These are phyloP conservation scores for Ophiostoma ulmi DNA, from an alignment of 2,329 filamentous ascomycete genomes.

Conservation along the genomic window DNA sequence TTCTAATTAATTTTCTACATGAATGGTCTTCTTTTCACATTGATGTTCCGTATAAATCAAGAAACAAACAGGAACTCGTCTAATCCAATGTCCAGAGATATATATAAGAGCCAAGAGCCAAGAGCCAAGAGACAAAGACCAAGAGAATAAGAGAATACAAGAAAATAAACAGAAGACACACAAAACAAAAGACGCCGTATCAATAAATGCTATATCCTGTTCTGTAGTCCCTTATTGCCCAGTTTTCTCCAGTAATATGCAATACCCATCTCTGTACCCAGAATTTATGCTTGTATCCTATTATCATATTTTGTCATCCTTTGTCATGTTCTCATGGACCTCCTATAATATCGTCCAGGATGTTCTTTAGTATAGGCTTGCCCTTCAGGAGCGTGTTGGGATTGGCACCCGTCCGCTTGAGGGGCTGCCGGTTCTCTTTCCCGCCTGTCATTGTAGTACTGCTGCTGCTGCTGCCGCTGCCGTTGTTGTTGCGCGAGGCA, in stretches of 20 bases:
- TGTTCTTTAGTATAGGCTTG: slow-evolving; percentile 66
- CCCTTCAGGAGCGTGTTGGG: slow-evolving; percentile 59
- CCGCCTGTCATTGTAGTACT: slow-evolving; percentile 12
- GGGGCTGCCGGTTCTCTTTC: slow-evolving; percentile 43
- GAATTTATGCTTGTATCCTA: not conserved
- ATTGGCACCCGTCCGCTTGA: slow-evolving; percentile 54
- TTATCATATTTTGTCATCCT: not conserved
- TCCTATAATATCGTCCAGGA: slow-evolving; percentile 64
- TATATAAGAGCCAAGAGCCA: not conserved
- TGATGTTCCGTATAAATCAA: too few species aligned
- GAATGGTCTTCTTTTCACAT: not conserved
- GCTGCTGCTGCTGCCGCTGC: not conserved
- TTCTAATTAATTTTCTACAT: not conserved
- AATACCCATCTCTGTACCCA: not conserved
- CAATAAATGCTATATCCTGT: not conserved
- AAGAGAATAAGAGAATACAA: not conserved
- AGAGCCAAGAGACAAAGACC: too few species aligned
- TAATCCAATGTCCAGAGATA: not conserved
- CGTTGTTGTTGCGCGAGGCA: slow-evolving; percentile 28
- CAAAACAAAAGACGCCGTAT: slow-evolving; percentile 7
- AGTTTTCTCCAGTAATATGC: not conserved
- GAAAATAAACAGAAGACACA: not conserved
- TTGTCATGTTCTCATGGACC: slow-evolving; percentile 10
- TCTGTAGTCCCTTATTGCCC: not conserved
- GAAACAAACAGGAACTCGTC: too few species aligned